phyloP scores from a whole-genome alignment of 257 asterid genomes.

The Coffea eugenioides region DNA sequence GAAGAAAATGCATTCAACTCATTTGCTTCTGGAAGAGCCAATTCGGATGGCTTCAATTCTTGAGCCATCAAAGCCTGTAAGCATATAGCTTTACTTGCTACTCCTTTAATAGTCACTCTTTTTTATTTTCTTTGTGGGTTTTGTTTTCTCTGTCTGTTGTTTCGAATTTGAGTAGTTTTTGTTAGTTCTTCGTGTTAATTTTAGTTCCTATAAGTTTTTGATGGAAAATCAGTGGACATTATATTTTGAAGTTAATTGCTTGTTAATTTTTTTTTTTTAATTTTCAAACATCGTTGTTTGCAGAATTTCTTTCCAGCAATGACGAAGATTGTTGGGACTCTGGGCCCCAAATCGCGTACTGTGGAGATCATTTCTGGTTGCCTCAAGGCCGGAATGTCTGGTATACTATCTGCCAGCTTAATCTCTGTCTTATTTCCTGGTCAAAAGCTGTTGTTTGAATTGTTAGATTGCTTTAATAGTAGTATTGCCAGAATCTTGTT shows the following conservation, averaged over 20 bases:
- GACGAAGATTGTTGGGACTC: slow-evolving; percentile 95
- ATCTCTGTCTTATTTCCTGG: no score
- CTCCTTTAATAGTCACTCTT: no score
- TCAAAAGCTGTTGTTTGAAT: no score
- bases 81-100: neutral
- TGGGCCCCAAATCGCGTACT: slow-evolving; percentile 92
- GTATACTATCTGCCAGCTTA: slow-evolving; percentile 26
- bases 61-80: slow-evolving; percentile 85
- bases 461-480: no score
- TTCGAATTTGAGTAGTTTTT: no score
- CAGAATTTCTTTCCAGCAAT: slow-evolving; percentile 83
- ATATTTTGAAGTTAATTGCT: no score
- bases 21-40: slow-evolving; percentile 86
- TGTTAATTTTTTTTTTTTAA: neutral
- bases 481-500: no score
- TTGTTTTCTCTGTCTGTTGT: no score
- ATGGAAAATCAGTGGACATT: no score
- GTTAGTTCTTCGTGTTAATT: no score
- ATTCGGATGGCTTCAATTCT: slow-evolving; percentile 90
- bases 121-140: no score
- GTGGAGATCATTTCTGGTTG: slow-evolving; percentile 70
- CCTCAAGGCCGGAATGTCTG: slow-evolving; percentile 93
- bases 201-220: no score
- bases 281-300: neutral
- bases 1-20: slow-evolving; percentile 68